Base-by-base conservation (phyloP, 1,284 basidiomycete species). In the Mixia osmundae region DNA sequence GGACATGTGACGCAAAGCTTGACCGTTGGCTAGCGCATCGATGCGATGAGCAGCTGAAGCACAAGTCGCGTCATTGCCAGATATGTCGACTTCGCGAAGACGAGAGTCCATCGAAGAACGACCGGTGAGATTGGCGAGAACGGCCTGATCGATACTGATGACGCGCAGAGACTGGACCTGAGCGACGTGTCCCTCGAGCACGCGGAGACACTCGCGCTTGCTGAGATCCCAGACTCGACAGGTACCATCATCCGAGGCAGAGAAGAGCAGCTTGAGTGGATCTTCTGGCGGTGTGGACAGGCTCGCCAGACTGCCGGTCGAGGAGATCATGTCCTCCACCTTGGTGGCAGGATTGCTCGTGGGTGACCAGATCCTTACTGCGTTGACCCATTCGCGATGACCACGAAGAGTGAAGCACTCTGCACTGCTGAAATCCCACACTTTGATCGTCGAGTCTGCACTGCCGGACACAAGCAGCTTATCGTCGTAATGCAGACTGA, bases 371-470 rank as follows among this genome's bases (percentile, higher is more conserved):
- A 99, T 61, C 42, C 76, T 70, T 15, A 99, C 85, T 3, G 79
- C 67, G 54, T 95, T 97, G 43, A 99, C 85, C 87, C 91, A 95
- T 51, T 95, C 87, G 27, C 66, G 64, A 53, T 99, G 91, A 1
- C 91, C 91, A 3, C 82, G 67, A 27, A 99, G 63, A 3, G 79
- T 80, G 56, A 89, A 94, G 35, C 83, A 80, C 44, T 78, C 76
- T 28, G 83, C 82, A 0, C 76, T 87, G 28, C 74, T 70, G 54
- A 91, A 73, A 57, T 95, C 94, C 85, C 89, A 95, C 18, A 85
- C 71, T 55, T 78, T 82, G 58, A 94, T 72, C 2, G 82, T 85
- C 18, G 70, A 65, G 56, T 94, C 85, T 21, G 76, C 80, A 48
- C 76, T 76, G 7, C 85, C 85, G 44, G 76, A 80, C 1, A 83